These are phyloP conservation scores for Colletotrichum abscissum DNA, from an alignment of 2,329 filamentous ascomycete genomes.

Conservation along the genomic window DNA sequence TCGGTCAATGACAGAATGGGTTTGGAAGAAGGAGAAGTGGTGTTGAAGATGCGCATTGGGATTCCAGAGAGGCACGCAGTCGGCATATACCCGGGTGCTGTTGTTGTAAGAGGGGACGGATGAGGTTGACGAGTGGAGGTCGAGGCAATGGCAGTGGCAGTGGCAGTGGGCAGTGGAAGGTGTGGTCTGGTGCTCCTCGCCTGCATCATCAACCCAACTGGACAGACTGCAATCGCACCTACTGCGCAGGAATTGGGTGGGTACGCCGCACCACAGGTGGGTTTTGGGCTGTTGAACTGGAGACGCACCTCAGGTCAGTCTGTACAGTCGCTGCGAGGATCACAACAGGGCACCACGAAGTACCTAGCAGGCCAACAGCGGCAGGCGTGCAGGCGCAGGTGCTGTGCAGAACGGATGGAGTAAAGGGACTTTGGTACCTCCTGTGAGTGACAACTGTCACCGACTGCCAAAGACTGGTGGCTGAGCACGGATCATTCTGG, in stretches of 20 bases:
- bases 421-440: constrained; percentile 15
- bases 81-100: not conserved
- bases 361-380: not conserved
- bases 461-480: constrained; percentile 5
- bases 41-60: constrained; percentile 19
- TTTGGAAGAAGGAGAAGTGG: constrained; percentile 5
- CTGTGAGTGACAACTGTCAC: not conserved
- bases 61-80: not conserved
- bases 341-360: not conserved
- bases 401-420: constrained; percentile 12
- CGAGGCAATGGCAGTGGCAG: constrained; percentile 12
- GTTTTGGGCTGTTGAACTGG: not conserved
- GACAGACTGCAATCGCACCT: not conserved
- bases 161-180: not conserved
- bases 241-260: constrained; percentile 15
- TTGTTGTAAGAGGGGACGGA: constrained; percentile 12
- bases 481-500: constrained; percentile 2
- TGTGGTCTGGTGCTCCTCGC: not conserved
- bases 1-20: constrained; percentile 11
- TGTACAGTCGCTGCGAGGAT: not conserved
- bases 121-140: constrained; percentile 26
- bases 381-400: not conserved
- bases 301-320: no score
- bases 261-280: not conserved
- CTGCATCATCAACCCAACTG: constrained; percentile 16